Conservation (phyloP, 768 basidiomycete genomes). For the Pisolithus sp. region DNA sequence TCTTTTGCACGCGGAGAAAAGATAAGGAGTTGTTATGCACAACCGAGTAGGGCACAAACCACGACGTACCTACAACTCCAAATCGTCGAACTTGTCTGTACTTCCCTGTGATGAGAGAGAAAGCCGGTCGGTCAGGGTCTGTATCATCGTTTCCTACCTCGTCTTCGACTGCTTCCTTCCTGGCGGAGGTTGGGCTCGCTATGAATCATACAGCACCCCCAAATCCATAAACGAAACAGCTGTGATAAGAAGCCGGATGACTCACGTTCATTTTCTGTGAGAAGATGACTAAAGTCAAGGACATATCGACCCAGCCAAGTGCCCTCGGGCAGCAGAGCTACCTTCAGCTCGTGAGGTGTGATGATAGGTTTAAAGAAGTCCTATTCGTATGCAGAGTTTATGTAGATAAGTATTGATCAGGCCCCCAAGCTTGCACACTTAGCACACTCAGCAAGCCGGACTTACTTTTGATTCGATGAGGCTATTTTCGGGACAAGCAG, state of each 20-base stretch:
- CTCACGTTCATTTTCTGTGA: conserved; percentile 31
- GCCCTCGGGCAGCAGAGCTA: conserved; percentile 66
- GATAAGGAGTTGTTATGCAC: not conserved
- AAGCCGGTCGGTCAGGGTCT: conserved; percentile 70
- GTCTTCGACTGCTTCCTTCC: not conserved
- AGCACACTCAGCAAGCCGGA: not conserved
- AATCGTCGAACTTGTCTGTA: conserved; percentile 76
- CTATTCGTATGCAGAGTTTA: conserved; percentile 30
- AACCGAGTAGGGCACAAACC: conserved; percentile 9
- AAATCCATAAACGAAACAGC: not conserved
- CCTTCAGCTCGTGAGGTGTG: conserved; percentile 85
- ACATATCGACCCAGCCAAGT: conserved; percentile 76
- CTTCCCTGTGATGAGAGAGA: conserved; percentile 81
- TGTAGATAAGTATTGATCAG: too few relatives aligned
- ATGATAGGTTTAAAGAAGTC: conserved; percentile 89
- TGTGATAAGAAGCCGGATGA: not conserved
- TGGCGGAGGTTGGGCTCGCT: conserved; percentile 2
- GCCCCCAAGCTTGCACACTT: not conserved
- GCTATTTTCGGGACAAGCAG: conserved; percentile 92
- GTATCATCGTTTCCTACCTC: conserved; percentile 30
- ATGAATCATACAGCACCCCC: not conserved
- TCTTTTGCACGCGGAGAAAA: conserved; percentile 8
- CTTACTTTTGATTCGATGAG: conserved; percentile 65
- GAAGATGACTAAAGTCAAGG: conserved; percentile 63
- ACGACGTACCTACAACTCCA: conserved; percentile 24